phyloP scores from a whole-genome alignment of 192 early-diverging fungal species.

The Coemansia sp. region DNA sequence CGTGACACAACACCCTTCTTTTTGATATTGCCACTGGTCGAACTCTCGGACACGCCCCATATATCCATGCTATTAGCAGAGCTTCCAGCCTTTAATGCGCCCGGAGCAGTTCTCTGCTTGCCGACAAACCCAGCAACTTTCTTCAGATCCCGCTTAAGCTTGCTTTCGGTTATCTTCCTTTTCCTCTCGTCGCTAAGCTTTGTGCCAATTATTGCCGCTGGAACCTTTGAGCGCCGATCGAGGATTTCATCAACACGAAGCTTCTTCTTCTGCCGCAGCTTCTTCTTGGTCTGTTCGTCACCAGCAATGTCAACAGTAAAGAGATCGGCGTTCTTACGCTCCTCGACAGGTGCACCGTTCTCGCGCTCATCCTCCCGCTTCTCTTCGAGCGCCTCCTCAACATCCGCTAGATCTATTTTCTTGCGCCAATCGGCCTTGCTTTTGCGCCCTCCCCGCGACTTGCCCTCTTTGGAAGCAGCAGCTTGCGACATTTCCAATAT shows the following conservation, averaged over 20 bases:
- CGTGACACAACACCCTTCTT: conserved; percentile 15
- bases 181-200: conserved; percentile 28
- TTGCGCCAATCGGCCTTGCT: conserved; percentile 91
- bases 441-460: conserved; percentile 71
- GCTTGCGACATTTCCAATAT: too few relatives aligned
- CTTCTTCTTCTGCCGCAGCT: conserved; percentile 31
- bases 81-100: conserved; percentile 11
- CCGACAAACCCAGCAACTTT: conserved; percentile 28
- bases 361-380: conserved; percentile 69
- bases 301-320: conserved; percentile 23
- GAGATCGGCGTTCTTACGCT: conserved; percentile 24
- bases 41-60: conserved; percentile 16
- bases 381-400: conserved; percentile 74
- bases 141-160: conserved; percentile 18
- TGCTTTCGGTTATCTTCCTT: conserved; percentile 24
- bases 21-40: conserved; percentile 6
- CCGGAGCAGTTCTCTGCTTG: conserved; percentile 7
- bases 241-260: conserved; percentile 87
- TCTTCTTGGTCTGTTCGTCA: conserved; percentile 18
- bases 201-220: conserved; percentile 13
- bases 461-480: conserved; percentile 20
- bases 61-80: conserved; percentile 23
- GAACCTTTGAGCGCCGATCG: conserved; percentile 64
- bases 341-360: conserved; percentile 13
- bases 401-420: conserved; percentile 78